Evolutionary conservation across 2,329 filamentous ascomycete genomes (phyloP).

Genomic region (Exophiala sp.): DNA sequence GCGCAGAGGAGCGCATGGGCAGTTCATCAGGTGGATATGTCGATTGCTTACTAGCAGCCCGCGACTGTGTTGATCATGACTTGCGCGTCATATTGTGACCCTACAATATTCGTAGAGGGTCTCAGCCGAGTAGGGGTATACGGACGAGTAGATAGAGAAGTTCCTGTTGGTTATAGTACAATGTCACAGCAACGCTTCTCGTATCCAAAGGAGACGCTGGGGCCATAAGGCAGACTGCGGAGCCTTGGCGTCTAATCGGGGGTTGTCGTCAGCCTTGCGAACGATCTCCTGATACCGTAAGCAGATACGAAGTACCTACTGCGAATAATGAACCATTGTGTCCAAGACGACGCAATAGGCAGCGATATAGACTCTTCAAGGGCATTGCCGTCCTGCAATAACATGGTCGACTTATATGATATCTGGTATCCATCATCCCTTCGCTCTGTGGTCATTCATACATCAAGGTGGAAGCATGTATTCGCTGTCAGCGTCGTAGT

Average conservation of each 20-base stretch:
- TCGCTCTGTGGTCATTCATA: not conserved
- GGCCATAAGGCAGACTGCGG: conserved; percentile 5
- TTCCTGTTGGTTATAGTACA: not conserved
- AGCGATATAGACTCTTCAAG: too few species aligned
- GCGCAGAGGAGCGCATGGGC: conserved; percentile 11
- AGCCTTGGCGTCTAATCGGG: not conserved
- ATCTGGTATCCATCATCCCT: not conserved
- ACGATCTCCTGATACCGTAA: not conserved
- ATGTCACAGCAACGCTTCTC: conserved; percentile 24
- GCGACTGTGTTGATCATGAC: conserved; percentile 5
- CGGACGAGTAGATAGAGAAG: not conserved
- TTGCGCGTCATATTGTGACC: conserved; percentile 10
- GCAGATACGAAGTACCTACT: not conserved
- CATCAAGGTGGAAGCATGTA: not conserved
- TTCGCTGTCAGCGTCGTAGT: too few species aligned
- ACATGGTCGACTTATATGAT: too few species aligned
- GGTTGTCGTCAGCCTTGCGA: not conserved
- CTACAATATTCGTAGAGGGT: not conserved
- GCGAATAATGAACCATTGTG: too few species aligned
- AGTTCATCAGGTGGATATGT: conserved; percentile 2
- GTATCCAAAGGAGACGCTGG: conserved; percentile 2
- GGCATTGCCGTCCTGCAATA: too few species aligned
- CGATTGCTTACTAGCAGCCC: conserved; percentile 3
- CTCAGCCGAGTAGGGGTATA: not conserved
- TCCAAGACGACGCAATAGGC: too few species aligned